These are phyloP conservation scores for Mucor ambiguus DNA, from an alignment of 371 early-diverging fungal genomes.

Conservation along the genomic window DNA sequence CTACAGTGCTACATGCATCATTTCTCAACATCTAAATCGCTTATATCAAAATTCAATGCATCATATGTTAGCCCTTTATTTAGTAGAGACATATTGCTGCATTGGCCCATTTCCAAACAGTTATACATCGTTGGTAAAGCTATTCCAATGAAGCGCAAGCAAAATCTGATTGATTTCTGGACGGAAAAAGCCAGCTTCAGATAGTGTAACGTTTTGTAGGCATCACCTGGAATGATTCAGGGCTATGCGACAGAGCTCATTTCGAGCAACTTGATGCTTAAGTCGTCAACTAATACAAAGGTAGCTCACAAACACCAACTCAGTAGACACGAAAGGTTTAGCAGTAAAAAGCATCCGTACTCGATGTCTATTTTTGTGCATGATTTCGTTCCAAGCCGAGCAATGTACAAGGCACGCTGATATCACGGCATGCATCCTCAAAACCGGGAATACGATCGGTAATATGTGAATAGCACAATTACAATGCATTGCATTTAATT, in stretches of 20 bases:
- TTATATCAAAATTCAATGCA: background rate
- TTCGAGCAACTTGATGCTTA: background rate
- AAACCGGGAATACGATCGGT: background rate
- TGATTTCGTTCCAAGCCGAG: too few relatives aligned
- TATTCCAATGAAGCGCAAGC: background rate
- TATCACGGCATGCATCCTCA: background rate
- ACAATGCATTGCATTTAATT: background rate
- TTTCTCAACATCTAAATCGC: background rate
- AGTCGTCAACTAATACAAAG: background rate
- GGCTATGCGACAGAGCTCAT: background rate
- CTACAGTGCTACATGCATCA: background rate
- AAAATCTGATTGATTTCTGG: background rate
- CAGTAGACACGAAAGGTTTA: background rate
- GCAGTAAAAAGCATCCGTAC: background rate
- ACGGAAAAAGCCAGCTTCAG: background rate
- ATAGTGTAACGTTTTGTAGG: background rate
- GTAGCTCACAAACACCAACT: background rate
- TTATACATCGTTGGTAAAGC: background rate
- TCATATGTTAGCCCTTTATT: background rate
- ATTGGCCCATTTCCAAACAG: background rate
- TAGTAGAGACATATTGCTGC: background rate
- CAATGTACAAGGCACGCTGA: background rate
- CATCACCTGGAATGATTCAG: background rate
- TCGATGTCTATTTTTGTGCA: background rate
- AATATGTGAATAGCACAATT: background rate